These are phyloP conservation scores for Podila epigama DNA, from an alignment of 192 early-diverging fungal species.

Conservation along the genomic window DNA sequence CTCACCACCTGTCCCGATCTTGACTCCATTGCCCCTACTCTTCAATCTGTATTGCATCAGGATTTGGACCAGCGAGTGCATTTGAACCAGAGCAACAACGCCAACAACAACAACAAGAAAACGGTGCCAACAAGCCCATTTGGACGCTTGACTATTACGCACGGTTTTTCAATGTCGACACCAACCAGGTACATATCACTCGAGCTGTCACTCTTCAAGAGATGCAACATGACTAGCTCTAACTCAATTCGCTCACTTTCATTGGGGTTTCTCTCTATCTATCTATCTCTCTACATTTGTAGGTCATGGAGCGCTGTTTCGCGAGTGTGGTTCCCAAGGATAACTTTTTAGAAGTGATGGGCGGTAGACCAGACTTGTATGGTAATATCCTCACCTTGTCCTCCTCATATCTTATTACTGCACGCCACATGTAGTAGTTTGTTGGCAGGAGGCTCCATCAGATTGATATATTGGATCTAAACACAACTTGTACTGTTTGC, in stretches of 20 bases:
- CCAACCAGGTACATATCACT: slow-evolving; percentile 68
- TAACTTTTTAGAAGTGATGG: slow-evolving; percentile 82
- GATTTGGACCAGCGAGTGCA: slow-evolving; percentile 19
- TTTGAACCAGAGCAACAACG: slow-evolving; percentile 11
- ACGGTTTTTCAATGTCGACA: slow-evolving; percentile 94
- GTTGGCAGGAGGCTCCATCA: too few relatives aligned
- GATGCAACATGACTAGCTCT: neutral
- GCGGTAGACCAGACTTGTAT: slow-evolving; percentile 92
- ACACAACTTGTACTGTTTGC: neutral
- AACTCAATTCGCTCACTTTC: neutral
- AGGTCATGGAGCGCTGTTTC: slow-evolving; percentile 78
- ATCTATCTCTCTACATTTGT: neutral
- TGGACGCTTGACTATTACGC: slow-evolving; percentile 93
- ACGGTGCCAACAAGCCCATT: slow-evolving; percentile 60
- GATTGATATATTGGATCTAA: neutral
- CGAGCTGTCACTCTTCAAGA: neutral
- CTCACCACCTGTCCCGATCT: neutral
- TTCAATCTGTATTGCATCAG: neutral
- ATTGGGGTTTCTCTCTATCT: neutral
- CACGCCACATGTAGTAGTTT: too few relatives aligned
- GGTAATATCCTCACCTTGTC: slow-evolving; percentile 53
- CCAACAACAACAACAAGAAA: slow-evolving; percentile 3
- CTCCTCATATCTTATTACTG: too few relatives aligned
- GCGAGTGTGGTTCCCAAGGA: slow-evolving; percentile 76
- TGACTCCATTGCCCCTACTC: neutral